Base-by-base conservation (phyloP, 176 grass and related monocot genomes). In the Thinopyrum elongatum region DNA sequence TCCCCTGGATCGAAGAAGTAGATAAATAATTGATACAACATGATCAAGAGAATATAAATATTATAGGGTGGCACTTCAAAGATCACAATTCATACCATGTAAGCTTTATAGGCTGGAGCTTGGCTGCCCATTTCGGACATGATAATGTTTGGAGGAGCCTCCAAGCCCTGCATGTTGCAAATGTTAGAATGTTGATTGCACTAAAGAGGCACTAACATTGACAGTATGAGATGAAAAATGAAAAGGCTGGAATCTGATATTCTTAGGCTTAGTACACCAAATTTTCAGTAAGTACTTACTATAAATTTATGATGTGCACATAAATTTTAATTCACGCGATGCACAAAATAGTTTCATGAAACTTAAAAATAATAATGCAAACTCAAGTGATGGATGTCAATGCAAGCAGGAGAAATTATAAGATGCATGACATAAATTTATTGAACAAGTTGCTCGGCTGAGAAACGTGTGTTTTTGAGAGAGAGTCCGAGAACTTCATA, bases 81-180 rank as follows among this genome's bases (percentile, higher is more conserved):
- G 9, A 72, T 72, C 10, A 23, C 86, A 86, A 28, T 58, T 83
- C 90, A 19, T 65, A 65, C 78, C 39, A 10, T 29, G 16, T 41
- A 41, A 72, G 35, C 22, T 72, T 72, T 72, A 74, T 83, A 90
- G 23, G 79, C 64, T 83, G 57, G 41, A 65, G 74, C 27, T 57
- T 84, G 80, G 41, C 80, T 66, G 49, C 72, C 51, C 7, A 75
- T 35, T 34, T 55, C 74, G 23, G 74, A 77, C 64, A 75, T 75
- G 33, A 64, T 73, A 69, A 38, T 38, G 36, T 38, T 38, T 38
- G 55, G 65, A 83, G 31, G 64, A 46, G 78, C 53, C n/a, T 60
- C 15, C 41, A 78, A n/a, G 61, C 9, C 83, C 44, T 78, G 62
- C 12, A 66, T 78, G 23, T 59, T 29, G 47, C 16, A 59, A 73